Evolutionary conservation across 805 yeast species (phyloP).

Genomic region (Millerozyma miso): DNA sequence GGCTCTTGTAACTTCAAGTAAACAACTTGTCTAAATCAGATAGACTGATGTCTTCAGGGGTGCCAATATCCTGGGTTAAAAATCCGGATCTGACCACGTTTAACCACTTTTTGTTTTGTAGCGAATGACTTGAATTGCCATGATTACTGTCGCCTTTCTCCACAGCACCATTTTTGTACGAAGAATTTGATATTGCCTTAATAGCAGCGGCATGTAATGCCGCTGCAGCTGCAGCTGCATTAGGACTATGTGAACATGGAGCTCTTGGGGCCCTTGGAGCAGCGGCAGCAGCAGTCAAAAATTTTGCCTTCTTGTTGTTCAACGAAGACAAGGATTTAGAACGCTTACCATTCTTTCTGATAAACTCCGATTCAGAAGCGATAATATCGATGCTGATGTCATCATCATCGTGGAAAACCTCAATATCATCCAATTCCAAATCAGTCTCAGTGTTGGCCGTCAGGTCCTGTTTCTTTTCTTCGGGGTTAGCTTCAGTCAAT

Average conservation of each 20-base stretch:
- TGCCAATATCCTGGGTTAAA: constrained; percentile 68
- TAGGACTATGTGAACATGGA: constrained; percentile 52
- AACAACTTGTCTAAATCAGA: constrained; percentile 54
- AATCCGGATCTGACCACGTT: constrained; percentile 74
- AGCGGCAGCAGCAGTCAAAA: constrained; percentile 74
- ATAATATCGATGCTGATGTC: constrained; percentile 33
- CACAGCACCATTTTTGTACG: constrained; percentile 15
- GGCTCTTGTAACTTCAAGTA: constrained; percentile 11
- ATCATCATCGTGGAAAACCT: constrained; percentile 42
- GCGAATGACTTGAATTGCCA: constrained; percentile 9
- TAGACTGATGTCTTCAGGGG: constrained; percentile 74
- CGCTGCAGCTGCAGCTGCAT: constrained; percentile 71
- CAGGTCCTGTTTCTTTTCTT: constrained; percentile 4
- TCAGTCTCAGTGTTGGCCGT: constrained; percentile 29
- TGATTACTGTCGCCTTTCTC: constrained; percentile 13
- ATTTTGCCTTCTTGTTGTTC: constrained; percentile 44
- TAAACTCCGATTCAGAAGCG: constrained; percentile 34
- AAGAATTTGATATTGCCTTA: constrained; percentile 41
- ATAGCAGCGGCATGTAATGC: constrained; percentile 67
- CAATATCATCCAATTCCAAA: constrained; percentile 47
- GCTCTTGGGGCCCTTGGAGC: constrained; percentile 75
- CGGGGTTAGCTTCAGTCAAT: constrained; percentile 29
- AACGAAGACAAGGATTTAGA: constrained; percentile 64
- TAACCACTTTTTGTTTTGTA: constrained; percentile 59
- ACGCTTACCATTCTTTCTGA: constrained; percentile 48